Evolutionary conservation across 2,329 filamentous ascomycete genomes (phyloP), one percentile per base, ranked within the genome.

Genomic region (Geosmithia putterillii): DNA sequence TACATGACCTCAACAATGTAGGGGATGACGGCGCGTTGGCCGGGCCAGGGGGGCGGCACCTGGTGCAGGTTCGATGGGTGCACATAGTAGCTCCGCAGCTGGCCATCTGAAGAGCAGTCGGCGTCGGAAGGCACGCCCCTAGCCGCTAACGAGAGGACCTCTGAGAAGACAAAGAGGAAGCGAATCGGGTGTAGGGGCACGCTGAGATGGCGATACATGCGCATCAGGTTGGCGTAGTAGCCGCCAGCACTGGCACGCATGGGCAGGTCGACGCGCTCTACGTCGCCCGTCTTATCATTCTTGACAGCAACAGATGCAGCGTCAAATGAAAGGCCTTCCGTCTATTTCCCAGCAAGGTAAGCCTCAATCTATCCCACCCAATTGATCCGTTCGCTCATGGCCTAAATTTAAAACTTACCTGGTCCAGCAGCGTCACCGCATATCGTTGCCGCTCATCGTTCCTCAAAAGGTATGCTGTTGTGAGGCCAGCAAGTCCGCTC

Each of bases 11-110:
- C 67, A 4, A 64, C 32, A 0, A 71, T 36, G 52, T 71, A 67
- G 1, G 51, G 38, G n/a, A 64, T 40, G 19, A 65, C 47, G 2
- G 58, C 53, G 2, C 59, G 57, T 4, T 53, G 58, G 0, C 64
- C 61, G 2, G 65, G 65, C 44, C 65, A 55, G 5, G 60, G 57
- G 4, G 71, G 65, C 1, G 65, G 65, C 15, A 68, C 51, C 47
- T 63, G 63, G 49, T 78, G 73, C 32, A 70, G 58, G 37, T 76
- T 74, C 3, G 71, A 76, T 0, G 73, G 64, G 49, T 79, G 69
- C 14, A 72, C 58, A 44, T 74, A 73, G 53, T 74, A 73, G 18
- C 62, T 54, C 38, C 40, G 23, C 28, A 37, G 22, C 28, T 47
- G 45, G 17, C 47, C 44, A 25, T 47, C 51, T 4, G 51, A 44